These are phyloP conservation scores for Phytopythium kandeliae DNA, from an alignment of 352 stramenopile genomes.

Conservation along the genomic window DNA sequence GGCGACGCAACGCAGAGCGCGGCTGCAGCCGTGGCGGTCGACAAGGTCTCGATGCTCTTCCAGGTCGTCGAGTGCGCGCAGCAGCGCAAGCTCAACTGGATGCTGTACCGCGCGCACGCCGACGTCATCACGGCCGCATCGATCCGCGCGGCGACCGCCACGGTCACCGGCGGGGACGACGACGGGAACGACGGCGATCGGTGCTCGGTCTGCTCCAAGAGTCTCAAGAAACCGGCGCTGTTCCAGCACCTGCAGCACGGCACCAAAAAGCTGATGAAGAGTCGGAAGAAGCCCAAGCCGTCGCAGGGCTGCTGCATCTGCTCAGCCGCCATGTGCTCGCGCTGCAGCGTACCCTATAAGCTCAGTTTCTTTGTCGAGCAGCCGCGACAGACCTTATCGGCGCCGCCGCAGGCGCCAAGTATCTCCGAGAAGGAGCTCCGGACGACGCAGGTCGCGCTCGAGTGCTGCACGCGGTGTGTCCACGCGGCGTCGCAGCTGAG, in stretches of 20 bases:
- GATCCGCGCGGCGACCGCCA: not conserved
- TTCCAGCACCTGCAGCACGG: conserved; percentile 4
- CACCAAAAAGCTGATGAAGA: not conserved
- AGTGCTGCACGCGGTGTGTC: conserved; percentile 25
- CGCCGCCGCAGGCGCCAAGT: not conserved
- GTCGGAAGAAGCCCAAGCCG: conserved; percentile 9
- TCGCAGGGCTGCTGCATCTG: conserved; percentile 20
- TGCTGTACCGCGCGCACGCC: conserved; percentile 13
- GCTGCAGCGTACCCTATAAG: conserved; percentile 20
- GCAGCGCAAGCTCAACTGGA: conserved; percentile 25
- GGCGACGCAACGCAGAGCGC: conserved; percentile 14
- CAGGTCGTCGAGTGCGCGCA: conserved; percentile 16
- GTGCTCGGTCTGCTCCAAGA: conserved; percentile 20
- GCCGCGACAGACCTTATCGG: not conserved
- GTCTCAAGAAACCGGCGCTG: conserved; percentile 5
- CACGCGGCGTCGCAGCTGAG: conserved; percentile 24
- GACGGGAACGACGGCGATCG: conserved; percentile 1
- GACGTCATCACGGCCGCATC: conserved; percentile 7
- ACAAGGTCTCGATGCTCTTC: conserved; percentile 11
- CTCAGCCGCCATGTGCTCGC: conserved; percentile 16
- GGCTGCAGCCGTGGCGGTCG: conserved; percentile 10
- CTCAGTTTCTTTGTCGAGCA: conserved; percentile 20
- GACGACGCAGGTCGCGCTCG: conserved; percentile 17
- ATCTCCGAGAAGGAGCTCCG: not conserved
- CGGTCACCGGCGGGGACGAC: not conserved